Percentiles rank a stretch among this genome's conserved stretches.
Evolutionary conservation across 805 yeast genomes (phyloP).

Genomic region (Zygosaccharomyces kombuchaensis): DNA sequence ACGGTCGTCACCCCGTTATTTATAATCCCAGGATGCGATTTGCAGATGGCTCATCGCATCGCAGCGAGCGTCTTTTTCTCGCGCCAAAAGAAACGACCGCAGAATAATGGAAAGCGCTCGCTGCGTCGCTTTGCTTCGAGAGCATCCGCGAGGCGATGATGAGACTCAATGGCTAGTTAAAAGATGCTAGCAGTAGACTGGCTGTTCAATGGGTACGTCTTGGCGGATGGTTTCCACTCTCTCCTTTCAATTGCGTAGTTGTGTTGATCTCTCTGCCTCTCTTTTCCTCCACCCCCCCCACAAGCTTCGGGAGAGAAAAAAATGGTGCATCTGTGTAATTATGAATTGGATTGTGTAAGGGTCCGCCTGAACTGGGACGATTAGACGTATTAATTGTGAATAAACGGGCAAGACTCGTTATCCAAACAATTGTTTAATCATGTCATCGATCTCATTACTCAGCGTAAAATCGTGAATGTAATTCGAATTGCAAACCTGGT

Average conservation of each 20-base stretch:
- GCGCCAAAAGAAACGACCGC: conserved; percentile 9
- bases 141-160: conserved; percentile 1
- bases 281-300: background rate
- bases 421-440: conserved; percentile 33
- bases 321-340: too few species aligned
- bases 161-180: too few species aligned
- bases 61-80: conserved; percentile 8
- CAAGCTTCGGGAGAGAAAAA: background rate
- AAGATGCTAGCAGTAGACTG: too few species aligned
- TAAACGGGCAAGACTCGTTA: background rate
- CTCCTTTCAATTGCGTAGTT: too few species aligned
- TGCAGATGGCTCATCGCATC: conserved; percentile 10
- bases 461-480: conserved; percentile 35
- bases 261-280: too few species aligned
- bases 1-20: background rate
- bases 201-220: too few species aligned
- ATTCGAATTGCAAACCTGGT: conserved; percentile 27
- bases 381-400: too few species aligned
- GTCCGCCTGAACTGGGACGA: background rate
- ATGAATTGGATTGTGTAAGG: background rate
- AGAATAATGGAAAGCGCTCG: conserved; percentile 5
- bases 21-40: conserved; percentile 7
- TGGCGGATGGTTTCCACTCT: too few species aligned
- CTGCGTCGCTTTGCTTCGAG: conserved; percentile 1
- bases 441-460: conserved; percentile 36